Conservation (phyloP, 208 protist species). For the Leishmania aethiopica region DNA sequence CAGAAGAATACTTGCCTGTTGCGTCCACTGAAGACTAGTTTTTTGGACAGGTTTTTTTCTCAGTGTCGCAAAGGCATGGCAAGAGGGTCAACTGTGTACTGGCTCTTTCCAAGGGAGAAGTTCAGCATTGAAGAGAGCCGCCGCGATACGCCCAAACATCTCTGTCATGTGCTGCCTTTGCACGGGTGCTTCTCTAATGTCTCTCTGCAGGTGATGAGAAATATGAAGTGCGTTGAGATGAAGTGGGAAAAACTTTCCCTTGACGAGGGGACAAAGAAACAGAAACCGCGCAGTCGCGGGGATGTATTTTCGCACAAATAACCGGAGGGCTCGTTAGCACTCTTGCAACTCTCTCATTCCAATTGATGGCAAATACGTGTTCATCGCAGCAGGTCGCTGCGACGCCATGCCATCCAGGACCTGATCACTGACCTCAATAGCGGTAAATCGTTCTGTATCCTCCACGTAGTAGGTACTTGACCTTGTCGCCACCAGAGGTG, state of each 20-base stretch:
- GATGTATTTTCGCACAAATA: not conserved
- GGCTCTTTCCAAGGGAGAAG: no score
- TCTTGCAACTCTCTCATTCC: not conserved
- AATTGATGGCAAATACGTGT: not conserved
- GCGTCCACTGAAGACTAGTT: no score
- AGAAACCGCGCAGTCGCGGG: not conserved
- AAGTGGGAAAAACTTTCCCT: not conserved
- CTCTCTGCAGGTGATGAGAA: not conserved
- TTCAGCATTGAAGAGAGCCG: no score
- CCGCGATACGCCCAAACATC: not conserved
- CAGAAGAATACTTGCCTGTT: no score
- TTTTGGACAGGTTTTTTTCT: no score
- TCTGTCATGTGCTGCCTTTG: not conserved
- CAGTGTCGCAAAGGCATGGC: no score
- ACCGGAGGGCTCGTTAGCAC: not conserved
- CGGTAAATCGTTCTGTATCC: not conserved
- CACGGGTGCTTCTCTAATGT: not conserved
- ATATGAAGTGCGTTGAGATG: not conserved
- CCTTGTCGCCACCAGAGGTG: not conserved
- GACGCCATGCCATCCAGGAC: not conserved
- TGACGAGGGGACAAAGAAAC: not conserved
- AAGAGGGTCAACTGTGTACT: no score
- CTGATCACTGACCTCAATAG: not conserved
- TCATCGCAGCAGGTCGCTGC: not conserved
- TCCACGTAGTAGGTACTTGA: not conserved